Conservation (phyloP, 2,329 filamentous ascomycete genomes). For the Fusarium oxysporum region DNA sequence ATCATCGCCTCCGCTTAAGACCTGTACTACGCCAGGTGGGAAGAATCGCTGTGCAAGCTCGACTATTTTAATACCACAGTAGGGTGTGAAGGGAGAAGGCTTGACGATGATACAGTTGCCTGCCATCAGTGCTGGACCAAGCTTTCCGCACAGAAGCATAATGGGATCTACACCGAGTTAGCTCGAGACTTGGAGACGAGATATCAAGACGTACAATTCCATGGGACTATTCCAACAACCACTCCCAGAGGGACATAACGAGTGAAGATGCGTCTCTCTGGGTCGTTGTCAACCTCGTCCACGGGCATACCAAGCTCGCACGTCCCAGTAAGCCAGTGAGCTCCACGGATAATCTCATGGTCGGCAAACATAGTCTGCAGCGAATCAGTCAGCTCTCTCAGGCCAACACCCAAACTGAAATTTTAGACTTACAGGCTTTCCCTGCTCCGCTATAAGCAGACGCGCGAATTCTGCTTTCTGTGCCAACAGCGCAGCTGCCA, state of each 20-base stretch:
- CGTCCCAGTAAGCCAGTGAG: neutral
- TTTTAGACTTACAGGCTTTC: neutral
- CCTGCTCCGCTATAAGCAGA: neutral
- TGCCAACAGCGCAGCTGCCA: neutral
- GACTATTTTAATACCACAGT: conserved; percentile 67
- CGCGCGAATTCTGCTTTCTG: neutral
- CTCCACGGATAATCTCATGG: neutral
- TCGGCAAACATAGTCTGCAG: neutral
- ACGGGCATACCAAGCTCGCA: neutral
- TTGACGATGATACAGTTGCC: conserved; percentile 67
- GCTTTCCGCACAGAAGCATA: conserved; percentile 5
- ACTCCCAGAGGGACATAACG: conserved; percentile 3
- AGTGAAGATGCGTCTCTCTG: neutral
- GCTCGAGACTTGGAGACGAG: neutral
- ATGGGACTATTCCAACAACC: neutral
- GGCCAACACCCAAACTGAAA: rapidly evolving
- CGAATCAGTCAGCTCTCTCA: rapidly evolving
- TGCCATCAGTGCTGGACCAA: conserved; percentile 55
- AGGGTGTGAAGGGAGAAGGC: conserved; percentile 68
- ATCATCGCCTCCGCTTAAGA: conserved; percentile 68
- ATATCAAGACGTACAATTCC: neutral
- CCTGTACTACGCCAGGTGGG: conserved; percentile 71
- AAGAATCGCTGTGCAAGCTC: conserved; percentile 68
- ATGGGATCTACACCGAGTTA: neutral
- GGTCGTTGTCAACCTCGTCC: neutral